Percentiles rank a stretch among this genome's conserved stretches.
These are phyloP conservation scores for Pyrenophora tritici-repentis DNA, from an alignment of 2,329 filamentous ascomycete species.

Conservation along the genomic window DNA sequence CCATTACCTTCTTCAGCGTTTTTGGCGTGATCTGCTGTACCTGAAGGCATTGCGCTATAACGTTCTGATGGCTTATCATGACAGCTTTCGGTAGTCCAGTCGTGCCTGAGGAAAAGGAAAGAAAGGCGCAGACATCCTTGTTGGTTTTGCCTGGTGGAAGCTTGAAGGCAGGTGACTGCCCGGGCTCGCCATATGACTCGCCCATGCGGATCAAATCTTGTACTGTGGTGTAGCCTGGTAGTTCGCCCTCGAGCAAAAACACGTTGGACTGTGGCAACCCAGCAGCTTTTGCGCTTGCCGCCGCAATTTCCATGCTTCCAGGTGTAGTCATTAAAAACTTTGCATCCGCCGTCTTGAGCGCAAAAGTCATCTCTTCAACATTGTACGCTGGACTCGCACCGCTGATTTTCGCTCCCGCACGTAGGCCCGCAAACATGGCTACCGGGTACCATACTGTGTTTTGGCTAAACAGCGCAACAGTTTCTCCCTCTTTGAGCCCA, in stretches of 20 bases:
- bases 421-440: slow-evolving; percentile 62
- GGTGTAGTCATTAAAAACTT: slow-evolving; percentile 64
- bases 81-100: slow-evolving; percentile 47
- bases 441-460: slow-evolving; percentile 72
- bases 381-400: slow-evolving; percentile 70
- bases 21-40: slow-evolving; percentile 50
- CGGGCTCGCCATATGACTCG: slow-evolving; percentile 47
- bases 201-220: slow-evolving; percentile 53
- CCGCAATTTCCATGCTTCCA: slow-evolving; percentile 60
- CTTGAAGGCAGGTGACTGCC: slow-evolving; percentile 56
- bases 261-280: slow-evolving; percentile 59
- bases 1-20: slow-evolving; percentile 49
- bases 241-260: slow-evolving; percentile 61
- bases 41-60: slow-evolving; percentile 63
- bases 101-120: slow-evolving; percentile 45
- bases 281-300: slow-evolving; percentile 58
- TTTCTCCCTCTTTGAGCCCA: slow-evolving; percentile 60
- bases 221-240: slow-evolving; percentile 57
- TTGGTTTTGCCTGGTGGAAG: slow-evolving; percentile 61
- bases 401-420: slow-evolving; percentile 61
- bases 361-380: slow-evolving; percentile 70
- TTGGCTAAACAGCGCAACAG: slow-evolving; percentile 64
- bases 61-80: slow-evolving; percentile 45
- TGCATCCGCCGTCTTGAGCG: slow-evolving; percentile 61
- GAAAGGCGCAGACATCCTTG: slow-evolving; percentile 60